Evolutionary conservation across 2,329 filamentous ascomycete genomes (phyloP), one percentile per base, ranked within the genome.

Genomic region (Geosmithia morbida): DNA sequence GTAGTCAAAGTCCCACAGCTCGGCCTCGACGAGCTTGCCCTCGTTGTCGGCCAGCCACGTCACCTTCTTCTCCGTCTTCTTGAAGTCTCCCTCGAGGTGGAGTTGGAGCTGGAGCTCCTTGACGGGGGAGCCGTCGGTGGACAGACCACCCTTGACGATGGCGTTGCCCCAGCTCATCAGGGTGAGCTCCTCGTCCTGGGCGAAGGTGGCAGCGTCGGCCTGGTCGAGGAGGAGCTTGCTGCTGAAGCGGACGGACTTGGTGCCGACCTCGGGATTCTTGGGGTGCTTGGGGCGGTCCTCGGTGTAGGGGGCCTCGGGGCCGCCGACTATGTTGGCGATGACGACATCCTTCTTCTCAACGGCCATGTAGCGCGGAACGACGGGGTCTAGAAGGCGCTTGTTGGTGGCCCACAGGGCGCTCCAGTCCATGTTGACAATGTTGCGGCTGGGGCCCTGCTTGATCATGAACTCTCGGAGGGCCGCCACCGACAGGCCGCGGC

Each of bases 91-190:
- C 57, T 85, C 79, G 45, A 96, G 77, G 65, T 97, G 84, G n/a
- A 96, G 78, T 66, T 95, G 87, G 47, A 92, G 72, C 49, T 85
- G 83, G 40, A 95, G 72, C 37, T 68, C 70, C 13, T 80, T 83
- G 56, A 95, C 80, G 44, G 77, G 69, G 11, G 46, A 64, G 29
- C 68, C 65, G n/a, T 11, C 20, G 41, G 46, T 44, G 45, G 46
- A 30, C 51, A 87, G 78, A 50, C 80, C 78, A 7, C 20, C 22
- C 48, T 81, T 77, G 20, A 92, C 84, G 54, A 88, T 77, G 13
- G 85, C 87, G 58, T 94, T 94, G 56, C 90, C 92, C 90, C 90
- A 97, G 63, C 85, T 85, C 90, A 96, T 96, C 41, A 96, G 74
- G 0, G 90, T 96, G 57, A 97, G 86, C 65, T 96, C 89, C 69